Percentiles rank a stretch among this genome's conserved stretches.
Conservation (phyloP, 106 monocot species). For the Xerophyta viscosa region DNA sequence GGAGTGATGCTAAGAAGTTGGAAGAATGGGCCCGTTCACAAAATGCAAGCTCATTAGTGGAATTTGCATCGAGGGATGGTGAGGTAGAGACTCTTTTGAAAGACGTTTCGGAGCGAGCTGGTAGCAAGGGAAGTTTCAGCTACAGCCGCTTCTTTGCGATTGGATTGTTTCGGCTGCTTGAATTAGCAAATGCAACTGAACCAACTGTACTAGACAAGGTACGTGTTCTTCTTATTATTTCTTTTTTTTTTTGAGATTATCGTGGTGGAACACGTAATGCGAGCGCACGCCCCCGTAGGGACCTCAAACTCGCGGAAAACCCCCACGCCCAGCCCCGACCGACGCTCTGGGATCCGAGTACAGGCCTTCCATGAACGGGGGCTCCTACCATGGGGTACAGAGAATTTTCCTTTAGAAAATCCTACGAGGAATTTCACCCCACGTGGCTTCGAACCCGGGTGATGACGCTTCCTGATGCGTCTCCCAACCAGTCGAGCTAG, state of each 20-base stretch:
- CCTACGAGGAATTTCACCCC: too few relatives aligned
- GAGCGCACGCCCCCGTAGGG: too few relatives aligned
- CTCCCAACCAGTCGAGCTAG: too few relatives aligned
- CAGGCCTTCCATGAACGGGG: too few relatives aligned
- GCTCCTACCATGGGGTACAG: too few relatives aligned
- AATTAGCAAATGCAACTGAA: slow-evolving; percentile 79
- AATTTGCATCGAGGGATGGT: slow-evolving; percentile 69
- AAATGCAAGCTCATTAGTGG: slow-evolving; percentile 48
- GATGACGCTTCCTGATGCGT: too few relatives aligned
- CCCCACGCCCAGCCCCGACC: too few relatives aligned
- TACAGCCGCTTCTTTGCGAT: slow-evolving; percentile 94
- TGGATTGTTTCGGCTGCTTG: slow-evolving; percentile 84
- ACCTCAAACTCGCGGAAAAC: too few relatives aligned
- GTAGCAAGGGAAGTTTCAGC: slow-evolving; percentile 64
- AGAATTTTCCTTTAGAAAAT: too few relatives aligned
- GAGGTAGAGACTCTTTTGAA: slow-evolving; percentile 63
- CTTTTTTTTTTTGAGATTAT: neutral
- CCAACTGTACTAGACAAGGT: slow-evolving; percentile 79
- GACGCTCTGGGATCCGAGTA: too few relatives aligned
- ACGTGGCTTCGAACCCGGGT: too few relatives aligned
- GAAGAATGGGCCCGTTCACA: slow-evolving; percentile 85
- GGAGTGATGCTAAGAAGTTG: slow-evolving; percentile 66
- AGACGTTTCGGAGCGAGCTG: slow-evolving; percentile 53
- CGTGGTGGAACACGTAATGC: too few relatives aligned
- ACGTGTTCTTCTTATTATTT: neutral